Base-by-base conservation (phyloP, 2,329 filamentous ascomycete species). In the Cladosporium halotolerans region DNA sequence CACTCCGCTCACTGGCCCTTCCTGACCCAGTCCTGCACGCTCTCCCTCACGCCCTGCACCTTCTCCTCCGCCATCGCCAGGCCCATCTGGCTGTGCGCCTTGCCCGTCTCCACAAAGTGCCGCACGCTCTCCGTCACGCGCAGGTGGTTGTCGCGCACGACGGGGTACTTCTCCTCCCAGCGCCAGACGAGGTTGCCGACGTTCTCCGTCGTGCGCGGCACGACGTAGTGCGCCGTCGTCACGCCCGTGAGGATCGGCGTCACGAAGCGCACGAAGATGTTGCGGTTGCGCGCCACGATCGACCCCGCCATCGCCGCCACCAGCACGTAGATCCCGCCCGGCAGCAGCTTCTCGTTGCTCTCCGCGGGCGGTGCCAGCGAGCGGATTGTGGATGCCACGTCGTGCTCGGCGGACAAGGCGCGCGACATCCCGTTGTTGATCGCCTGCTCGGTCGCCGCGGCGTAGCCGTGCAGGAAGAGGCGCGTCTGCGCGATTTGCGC, bases 291-390 rank as follows among this genome's bases (percentile, higher is more conserved):
- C 52, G 88, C 83, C 52, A 96, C 77, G 69, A 99, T 97, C 71
- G 84, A 90, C 62, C 92, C 93, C 34, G 93, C 89, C 91, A 99
- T 96, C 64, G 89, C 85, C 40, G 91, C 86, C 45, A 99, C 91
- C 31, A 96, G 81, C 44, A 97, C 90, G 74, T 97, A 97, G 62
- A 97, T 83, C 55, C 84, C 79, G 23, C 92, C 92, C 33, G 93
- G 93, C 73, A 97, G 84, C 53, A 99, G 80, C 68, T 84, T 84
- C 78, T 99, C 93, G 69, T 88, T 88, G 56, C 84, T 88, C 72
- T 92, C 86, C 65, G 85, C 85, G 36, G 90, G 78, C 31, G 93
- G 93, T 16, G 91, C 93, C 38, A 99, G 81, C 18, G 87, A 90
- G 55, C 91, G 89, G 62, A 99, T 73, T 57, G 93, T 97, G 72